Evolutionary conservation across 768 basidiomycete species (phyloP).

Genomic region (Hebeloma cylindrosporum): DNA sequence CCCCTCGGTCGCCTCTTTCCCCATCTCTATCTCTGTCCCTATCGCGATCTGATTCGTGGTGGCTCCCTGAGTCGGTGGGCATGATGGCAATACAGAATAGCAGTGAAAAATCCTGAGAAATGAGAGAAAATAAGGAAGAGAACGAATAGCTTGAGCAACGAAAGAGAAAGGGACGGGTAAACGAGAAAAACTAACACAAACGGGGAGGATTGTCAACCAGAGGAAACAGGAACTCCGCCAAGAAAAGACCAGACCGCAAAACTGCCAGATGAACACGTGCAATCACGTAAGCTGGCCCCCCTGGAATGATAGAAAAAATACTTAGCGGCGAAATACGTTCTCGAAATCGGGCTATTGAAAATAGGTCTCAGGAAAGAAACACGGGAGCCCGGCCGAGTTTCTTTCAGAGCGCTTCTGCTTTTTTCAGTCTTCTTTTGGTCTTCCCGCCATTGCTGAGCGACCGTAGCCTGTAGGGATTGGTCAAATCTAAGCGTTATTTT

Average conservation of each 20-base stretch:
- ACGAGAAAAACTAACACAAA: slow-evolving; percentile 3
- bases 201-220: slow-evolving; percentile 6
- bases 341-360: no score
- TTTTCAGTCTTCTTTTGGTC: no score
- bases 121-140: slow-evolving; percentile 5
- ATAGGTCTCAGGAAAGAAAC: no score
- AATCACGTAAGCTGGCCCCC: slow-evolving; percentile 30
- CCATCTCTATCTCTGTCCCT: slow-evolving; percentile 27
- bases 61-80: slow-evolving; percentile 23
- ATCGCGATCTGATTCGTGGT: slow-evolving; percentile 29
- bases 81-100: slow-evolving; percentile 13
- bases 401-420: no score
- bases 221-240: slow-evolving; percentile 23
- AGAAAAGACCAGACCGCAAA: slow-evolving; percentile 38
- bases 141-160: slow-evolving; percentile 4
- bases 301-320: no score
- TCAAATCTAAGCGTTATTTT: no score
- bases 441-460: no score
- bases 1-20: slow-evolving; percentile 23
- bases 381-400: no score
- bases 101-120: slow-evolving; percentile 2
- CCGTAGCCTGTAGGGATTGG: no score
- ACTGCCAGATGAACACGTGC: slow-evolving; percentile 37
- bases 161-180: slow-evolving; percentile 4
- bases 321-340: no score